Conservation (phyloP, 176 grass and related monocot genomes). For the Carex myosuroides region DNA sequence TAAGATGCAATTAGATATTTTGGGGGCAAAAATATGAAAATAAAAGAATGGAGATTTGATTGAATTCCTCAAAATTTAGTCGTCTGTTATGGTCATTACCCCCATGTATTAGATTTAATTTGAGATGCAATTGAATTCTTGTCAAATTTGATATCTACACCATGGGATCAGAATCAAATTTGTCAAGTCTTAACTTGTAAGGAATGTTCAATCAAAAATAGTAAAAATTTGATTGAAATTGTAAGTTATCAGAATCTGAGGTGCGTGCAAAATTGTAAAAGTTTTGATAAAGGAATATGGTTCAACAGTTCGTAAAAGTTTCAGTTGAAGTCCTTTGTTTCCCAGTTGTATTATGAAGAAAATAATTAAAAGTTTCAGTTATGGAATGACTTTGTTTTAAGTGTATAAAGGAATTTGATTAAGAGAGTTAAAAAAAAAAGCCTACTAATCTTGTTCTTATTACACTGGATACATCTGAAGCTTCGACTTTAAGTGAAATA, state of each 20-base stretch:
- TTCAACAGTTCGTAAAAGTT: no score
- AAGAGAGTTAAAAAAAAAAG: no score
- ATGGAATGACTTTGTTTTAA: no score
- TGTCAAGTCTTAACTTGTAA: not conserved
- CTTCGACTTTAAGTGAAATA: no score
- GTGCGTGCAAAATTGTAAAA: not conserved
- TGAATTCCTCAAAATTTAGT: not conserved
- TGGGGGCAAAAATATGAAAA: no score
- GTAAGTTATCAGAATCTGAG: not conserved
- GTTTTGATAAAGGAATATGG: not conserved
- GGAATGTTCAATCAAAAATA: not conserved
- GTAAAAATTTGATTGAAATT: not conserved
- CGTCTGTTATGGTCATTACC: not conserved
- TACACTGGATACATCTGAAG: no score
- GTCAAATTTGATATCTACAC: not conserved
- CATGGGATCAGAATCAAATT: not conserved
- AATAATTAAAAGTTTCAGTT: no score
- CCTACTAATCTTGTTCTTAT: no score
- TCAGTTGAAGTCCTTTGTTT: no score
- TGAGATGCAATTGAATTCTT: not conserved
- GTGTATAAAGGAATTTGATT: not conserved
- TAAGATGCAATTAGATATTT: no score
- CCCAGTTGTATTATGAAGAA: no score
- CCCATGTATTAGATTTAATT: not conserved
- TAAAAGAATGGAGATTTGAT: not conserved